Evolutionary conservation across 129 eudicot genomes (phyloP), one percentile per base, ranked within the genome.

Genomic region (Tagetes patula): DNA sequence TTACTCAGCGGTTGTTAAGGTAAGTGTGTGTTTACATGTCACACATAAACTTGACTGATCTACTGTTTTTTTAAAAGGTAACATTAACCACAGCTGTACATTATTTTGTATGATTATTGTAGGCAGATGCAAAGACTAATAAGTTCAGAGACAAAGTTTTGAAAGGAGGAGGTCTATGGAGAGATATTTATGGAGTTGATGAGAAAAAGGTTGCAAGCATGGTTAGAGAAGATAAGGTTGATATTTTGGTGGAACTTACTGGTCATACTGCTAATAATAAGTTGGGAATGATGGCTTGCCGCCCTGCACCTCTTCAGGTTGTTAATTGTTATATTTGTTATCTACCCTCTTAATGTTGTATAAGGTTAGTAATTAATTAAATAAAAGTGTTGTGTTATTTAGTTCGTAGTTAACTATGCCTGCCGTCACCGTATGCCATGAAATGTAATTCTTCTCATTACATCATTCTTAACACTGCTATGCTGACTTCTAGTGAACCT

Each of bases 201-300:
- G 98, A 93, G 87, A 93, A 93, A 82, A 93, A 84, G 79, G 98
- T 90, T 54, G 90, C 98, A 43, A 83, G 82, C 65, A 73, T 93
- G 88, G 96, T 93, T 77, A 84, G 98, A 79, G 96, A 93, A 77
- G 98, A 93, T 81, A 87, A 89, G 73, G 85, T 93, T 79, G 98
- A 93, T 77, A 93, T 93, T 78, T 80, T 93, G 89, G 98, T 93
- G 68, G 98, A 93, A 77, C 91, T 93, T 65, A 93, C 98, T 73
- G 98, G 98, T 56, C 98, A 92, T 79, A 92, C 98, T 62, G 98
- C 98, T 73, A 92, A 92, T 70, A 92, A 92, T 84, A 92, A 92
- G 82, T 71, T 92, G 77, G 98, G 98, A 65, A 92, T 84, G 95
- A 82, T 92, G 96, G 96, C 98, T 81, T 92, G 98, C 77, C 86